phyloP scores from a whole-genome alignment of 768 basidiomycete genomes.

The Rhodotorula sphaerocarpa region DNA sequence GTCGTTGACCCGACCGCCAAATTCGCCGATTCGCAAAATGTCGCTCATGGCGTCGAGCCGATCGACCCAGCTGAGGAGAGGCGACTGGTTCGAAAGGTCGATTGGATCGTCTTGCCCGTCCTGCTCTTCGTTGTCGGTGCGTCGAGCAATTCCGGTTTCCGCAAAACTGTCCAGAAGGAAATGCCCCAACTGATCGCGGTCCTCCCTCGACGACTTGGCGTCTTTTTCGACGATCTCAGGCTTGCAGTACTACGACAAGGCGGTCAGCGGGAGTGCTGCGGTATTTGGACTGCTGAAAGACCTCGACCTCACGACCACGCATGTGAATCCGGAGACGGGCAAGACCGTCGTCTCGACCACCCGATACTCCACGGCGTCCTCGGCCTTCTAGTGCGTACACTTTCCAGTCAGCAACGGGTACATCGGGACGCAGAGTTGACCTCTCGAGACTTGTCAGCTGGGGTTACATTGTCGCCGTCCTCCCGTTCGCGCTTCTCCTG shows the following conservation, averaged over 20 bases:
- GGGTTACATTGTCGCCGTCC: constrained; percentile 22
- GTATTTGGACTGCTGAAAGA: constrained; percentile 32
- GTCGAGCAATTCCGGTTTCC: too few relatives aligned
- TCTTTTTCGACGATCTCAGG: neutral
- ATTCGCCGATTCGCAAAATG: too few relatives aligned
- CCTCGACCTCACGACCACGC: constrained; percentile 19
- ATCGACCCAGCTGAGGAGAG: neutral
- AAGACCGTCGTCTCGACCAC: constrained; percentile 12
- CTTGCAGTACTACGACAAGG: constrained; percentile 27
- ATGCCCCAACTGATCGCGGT: too few relatives aligned
- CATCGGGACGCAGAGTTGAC: neutral
- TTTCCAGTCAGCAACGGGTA: too few relatives aligned
- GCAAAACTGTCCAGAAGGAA: too few relatives aligned
- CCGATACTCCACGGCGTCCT: constrained; percentile 22
- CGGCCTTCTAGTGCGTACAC: constrained; percentile 15
- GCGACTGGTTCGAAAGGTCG: constrained; percentile 23
- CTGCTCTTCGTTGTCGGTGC: neutral
- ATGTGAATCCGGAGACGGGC: constrained; percentile 17
- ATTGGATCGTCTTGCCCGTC: constrained; percentile 29
- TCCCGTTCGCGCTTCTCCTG: constrained; percentile 22
- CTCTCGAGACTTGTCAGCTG: too few relatives aligned
- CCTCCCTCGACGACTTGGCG: too few relatives aligned
- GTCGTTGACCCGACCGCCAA: too few relatives aligned
- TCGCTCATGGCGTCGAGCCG: too few relatives aligned
- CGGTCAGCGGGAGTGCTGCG: constrained; percentile 12